Percentiles rank a stretch among this genome's conserved stretches.
Evolutionary conservation across 1,284 basidiomycete genomes (phyloP).

Genomic region (Volvariella surrecta): DNA sequence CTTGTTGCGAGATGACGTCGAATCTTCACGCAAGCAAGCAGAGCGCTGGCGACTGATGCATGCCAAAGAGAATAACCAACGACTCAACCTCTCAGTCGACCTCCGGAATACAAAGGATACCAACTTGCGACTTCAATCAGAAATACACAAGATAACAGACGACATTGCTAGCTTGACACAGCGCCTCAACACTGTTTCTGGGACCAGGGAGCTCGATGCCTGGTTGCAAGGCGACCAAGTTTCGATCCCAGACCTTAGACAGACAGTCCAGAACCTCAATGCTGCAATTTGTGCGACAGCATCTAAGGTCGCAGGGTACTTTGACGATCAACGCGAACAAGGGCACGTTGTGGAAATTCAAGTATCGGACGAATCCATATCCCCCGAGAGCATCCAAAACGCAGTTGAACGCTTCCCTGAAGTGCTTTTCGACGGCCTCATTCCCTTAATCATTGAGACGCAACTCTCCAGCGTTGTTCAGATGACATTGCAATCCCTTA

Average conservation of each 20-base stretch:
- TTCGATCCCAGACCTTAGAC: conserved; percentile 38
- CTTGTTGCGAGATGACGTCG: no score
- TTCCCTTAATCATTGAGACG: conserved; percentile 22
- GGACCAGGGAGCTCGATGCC: conserved; percentile 14
- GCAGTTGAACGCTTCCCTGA: conserved; percentile 22
- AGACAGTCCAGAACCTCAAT: conserved; percentile 36
- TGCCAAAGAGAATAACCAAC: no score
- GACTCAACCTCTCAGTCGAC: no score
- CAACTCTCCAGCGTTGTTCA: conserved; percentile 38
- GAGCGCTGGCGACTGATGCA: no score
- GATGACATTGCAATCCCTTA: conserved; percentile 38
- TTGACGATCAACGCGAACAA: conserved; percentile 12
- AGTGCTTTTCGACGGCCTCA: conserved; percentile 27
- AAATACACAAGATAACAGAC: no score
- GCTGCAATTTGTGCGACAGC: conserved; percentile 39
- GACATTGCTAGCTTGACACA: no score
- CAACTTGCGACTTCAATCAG: no score
- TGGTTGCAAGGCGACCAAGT: conserved; percentile 36
- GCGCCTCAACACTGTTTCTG: no score
- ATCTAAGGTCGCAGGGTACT: conserved; percentile 30
- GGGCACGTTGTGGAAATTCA: conserved; percentile 26
- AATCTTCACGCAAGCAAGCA: no score
- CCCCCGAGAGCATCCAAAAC: conserved; percentile 21
- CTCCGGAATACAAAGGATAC: no score
- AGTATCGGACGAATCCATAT: conserved; percentile 13